Conservation (phyloP, 2,329 filamentous ascomycete species). For the Herpotrichia juniperi region DNA sequence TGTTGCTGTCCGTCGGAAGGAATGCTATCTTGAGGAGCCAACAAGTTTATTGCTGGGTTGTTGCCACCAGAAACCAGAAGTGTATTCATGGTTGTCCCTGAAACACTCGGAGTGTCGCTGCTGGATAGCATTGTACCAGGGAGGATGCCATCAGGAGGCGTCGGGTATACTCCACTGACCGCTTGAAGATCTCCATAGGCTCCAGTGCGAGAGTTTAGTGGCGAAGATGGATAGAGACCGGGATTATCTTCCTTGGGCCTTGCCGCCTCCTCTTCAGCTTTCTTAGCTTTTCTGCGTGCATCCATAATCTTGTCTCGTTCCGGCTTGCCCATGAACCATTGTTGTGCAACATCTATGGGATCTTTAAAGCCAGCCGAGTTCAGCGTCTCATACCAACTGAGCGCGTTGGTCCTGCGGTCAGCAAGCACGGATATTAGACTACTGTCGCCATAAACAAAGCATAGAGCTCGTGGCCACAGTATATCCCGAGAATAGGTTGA, state of each 20-base stretch:
- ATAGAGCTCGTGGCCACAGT: conserved; percentile 44
- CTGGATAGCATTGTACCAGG: conserved; percentile 35
- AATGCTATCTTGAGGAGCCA: conserved; percentile 30
- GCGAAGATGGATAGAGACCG: conserved; percentile 42
- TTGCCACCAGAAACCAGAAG: conserved; percentile 35
- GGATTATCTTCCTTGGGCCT: conserved; percentile 37
- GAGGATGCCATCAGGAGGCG: conserved; percentile 45
- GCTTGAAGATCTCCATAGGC: conserved; percentile 45
- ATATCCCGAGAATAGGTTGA: conserved; percentile 31
- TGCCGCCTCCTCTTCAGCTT: conserved; percentile 54
- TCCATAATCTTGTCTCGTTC: conserved; percentile 43
- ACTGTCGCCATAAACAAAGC: conserved; percentile 28
- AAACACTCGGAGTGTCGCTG: conserved; percentile 35
- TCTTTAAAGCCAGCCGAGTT: conserved; percentile 41
- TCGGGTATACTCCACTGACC: conserved; percentile 47
- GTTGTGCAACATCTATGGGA: conserved; percentile 41
- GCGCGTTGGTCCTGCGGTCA: not conserved
- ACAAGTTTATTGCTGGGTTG: conserved; percentile 41
- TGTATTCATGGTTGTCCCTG: conserved; percentile 29
- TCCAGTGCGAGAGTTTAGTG: conserved; percentile 40
- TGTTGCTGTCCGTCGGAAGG: conserved; percentile 25
- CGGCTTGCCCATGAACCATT: conserved; percentile 43
- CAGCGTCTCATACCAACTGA: conserved; percentile 38
- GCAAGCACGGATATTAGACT: too few species aligned
- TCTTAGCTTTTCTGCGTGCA: conserved; percentile 50